Evolutionary conservation across 2,329 filamentous ascomycete genomes (phyloP).

Genomic region (Alternaria ventricosa): DNA sequence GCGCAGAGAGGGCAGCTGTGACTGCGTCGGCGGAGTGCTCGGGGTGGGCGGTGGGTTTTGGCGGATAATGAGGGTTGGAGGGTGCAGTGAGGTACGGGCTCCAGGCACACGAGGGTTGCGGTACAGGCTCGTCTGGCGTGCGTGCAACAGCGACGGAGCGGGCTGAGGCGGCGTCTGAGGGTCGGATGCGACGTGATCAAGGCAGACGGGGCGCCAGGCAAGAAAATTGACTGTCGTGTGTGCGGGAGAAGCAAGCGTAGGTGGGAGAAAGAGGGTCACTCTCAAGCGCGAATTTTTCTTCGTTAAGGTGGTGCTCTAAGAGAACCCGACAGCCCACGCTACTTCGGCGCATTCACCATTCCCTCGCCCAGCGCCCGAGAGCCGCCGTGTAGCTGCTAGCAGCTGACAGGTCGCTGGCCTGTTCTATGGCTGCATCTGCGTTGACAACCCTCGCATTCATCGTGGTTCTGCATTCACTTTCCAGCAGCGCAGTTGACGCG

Average conservation of each 20-base stretch:
- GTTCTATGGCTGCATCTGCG: background rate
- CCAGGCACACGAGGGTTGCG: conserved; percentile 36
- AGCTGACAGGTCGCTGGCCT: conserved; percentile 1
- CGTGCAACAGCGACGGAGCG: conserved; percentile 25
- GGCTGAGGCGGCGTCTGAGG: conserved; percentile 36
- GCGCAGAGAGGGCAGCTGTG: conserved; percentile 11
- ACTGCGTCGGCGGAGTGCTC: conserved; percentile 9
- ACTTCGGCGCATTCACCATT: conserved; percentile 20
- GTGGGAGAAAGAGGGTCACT: conserved; percentile 31
- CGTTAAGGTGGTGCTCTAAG: conserved; percentile 22
- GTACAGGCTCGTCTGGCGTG: conserved; percentile 13
- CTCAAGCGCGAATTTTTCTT: conserved; percentile 28
- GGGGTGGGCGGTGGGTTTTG: conserved; percentile 15
- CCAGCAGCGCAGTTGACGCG: conserved; percentile 11
- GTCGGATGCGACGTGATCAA: conserved; percentile 28
- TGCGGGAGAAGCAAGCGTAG: conserved; percentile 36
- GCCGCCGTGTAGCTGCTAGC: conserved; percentile 13
- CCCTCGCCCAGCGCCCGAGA: conserved; percentile 20
- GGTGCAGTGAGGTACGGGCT: conserved; percentile 23
- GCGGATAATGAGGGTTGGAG: conserved; percentile 17
- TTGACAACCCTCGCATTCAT: background rate
- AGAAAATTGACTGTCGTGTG: conserved; percentile 46
- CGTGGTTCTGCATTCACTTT: conserved; percentile 5
- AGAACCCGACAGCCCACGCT: conserved; percentile 20
- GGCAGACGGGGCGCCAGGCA: conserved; percentile 34